Evolutionary conservation across 2,329 filamentous ascomycete species (phyloP).

Genomic region (Ophiostoma himal-ulmi): DNA sequence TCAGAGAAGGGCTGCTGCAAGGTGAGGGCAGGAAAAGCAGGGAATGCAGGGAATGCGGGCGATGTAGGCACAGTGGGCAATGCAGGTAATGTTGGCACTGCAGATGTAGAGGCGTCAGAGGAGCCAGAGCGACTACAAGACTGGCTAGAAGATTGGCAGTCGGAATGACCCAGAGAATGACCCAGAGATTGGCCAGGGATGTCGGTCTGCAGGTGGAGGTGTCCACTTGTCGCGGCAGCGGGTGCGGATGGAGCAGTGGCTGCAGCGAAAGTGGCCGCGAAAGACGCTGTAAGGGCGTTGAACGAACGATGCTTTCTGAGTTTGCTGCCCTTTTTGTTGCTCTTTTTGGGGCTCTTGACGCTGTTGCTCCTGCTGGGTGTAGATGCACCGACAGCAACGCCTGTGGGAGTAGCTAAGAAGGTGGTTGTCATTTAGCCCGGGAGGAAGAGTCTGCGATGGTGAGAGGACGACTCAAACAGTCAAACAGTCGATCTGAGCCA

Average conservation of each 20-base stretch:
- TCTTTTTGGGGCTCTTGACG: background rate
- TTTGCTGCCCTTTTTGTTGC: background rate
- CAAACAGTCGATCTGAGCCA: slow-evolving; percentile 2
- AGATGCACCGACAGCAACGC: slow-evolving; percentile 14
- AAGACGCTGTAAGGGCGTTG: slow-evolving; percentile 8
- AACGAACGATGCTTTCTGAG: slow-evolving; percentile 6
- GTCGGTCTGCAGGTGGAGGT: slow-evolving; percentile 19
- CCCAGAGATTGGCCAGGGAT: slow-evolving; percentile 18
- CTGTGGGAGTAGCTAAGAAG: slow-evolving; percentile 11
- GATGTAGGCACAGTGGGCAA: slow-evolving; percentile 15
- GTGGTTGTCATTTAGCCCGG: slow-evolving; percentile 22
- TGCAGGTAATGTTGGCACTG: slow-evolving; percentile 10
- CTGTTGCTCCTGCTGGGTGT: slow-evolving; percentile 16
- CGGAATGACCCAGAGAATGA: background rate
- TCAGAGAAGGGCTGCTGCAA: slow-evolving; percentile 17
- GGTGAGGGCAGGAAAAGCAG: slow-evolving; percentile 18
- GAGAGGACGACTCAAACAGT: background rate
- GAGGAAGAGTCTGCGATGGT: too few species aligned
- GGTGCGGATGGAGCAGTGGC: background rate
- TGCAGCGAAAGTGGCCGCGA: slow-evolving; percentile 17
- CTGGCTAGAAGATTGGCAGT: slow-evolving; percentile 13
- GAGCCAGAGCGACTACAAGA: slow-evolving; percentile 9
- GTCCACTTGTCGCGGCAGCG: slow-evolving; percentile 17
- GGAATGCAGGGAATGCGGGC: slow-evolving; percentile 13
- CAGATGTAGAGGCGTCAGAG: background rate